Evolutionary conservation across 2,329 filamentous ascomycete species (phyloP), one percentile per base, ranked within the genome.

Genomic region (Podosphaera xanthii): DNA sequence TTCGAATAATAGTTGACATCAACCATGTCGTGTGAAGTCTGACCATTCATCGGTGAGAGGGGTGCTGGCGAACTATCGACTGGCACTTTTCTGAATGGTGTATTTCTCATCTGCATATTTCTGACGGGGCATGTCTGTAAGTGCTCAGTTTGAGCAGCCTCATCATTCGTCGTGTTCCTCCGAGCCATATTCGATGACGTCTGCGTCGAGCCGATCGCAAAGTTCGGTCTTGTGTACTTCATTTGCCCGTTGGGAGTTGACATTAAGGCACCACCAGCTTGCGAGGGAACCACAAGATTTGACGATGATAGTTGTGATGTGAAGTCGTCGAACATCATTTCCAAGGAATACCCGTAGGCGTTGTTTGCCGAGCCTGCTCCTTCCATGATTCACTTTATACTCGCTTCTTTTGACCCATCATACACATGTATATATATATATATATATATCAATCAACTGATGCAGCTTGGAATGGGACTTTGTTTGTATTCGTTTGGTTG

Each of bases 251-350:
- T 44, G 10, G 40, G 10, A 8, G 40, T 12, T 44, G 9, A 12
- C 40, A 14, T 44, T 6, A 6, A 6, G n/a, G 40, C 40, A 44
- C 9, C 10, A 6, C 9, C n/a, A 8, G 40, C 3, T 62, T 75
- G 73, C 31, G 78, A 78, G 62, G 73, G 70, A 35, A 76, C 73
- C 46, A 72, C 69, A 35, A 73, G 69, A 60, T 76, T 74, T 42
- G 74, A 73, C 46, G 72, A 67, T 58, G 73, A 70, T 65, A 77
- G 74, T 61, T 81, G 78, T 62, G 72, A 75, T 34, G 75, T 74
- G 40, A 77, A 69, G 61, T 78, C 76, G 64, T 80, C 75, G 59
- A 77, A 64, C 57, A 77, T 71, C 57, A 70, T 69, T 61, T 77
- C 74, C 62, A 69, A 64, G 12, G 69, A 63, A 60, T 72, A 75